Evolutionary conservation across 2,329 filamentous ascomycete genomes (phyloP), one percentile per base, ranked within the genome.

Genomic region (Aotearoamyces nothofagi): DNA sequence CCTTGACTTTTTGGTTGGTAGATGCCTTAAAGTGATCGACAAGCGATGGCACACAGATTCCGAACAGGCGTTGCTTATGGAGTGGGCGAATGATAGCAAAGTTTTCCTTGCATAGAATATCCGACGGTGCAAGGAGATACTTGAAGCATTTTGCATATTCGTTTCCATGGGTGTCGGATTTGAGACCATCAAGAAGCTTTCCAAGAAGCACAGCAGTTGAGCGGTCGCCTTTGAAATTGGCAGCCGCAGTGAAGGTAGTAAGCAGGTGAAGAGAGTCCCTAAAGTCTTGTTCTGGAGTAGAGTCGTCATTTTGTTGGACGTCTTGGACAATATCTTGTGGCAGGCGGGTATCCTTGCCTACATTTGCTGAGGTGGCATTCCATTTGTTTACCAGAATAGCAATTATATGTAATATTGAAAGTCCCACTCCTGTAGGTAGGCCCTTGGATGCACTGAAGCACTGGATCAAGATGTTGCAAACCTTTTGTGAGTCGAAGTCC

Each of bases 71-170:
- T 5, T 36, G 32, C n/a, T 40, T 40, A 17, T 41, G 39, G 2
- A 52, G 33, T 6, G 35, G 31, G 4, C 46, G 38, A 8, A 51
- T 25, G 5, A 36, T 33, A 24, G 44, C 46, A 32, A 39, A 44
- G 31, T 50, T 46, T n/a, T 37, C 23, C 22, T 45, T 36, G 9
- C 27, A 41, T 13, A 52, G 34, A 12, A 48, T 35, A 2, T 36
- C 29, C 3, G 45, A 46, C 2, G 40, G 36, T 1, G 32, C 39
- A 2, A 50, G 30, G 2, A 51, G 33, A 10, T 47, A 36, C 5
- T 38, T 32, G 32, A 50, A 50, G 11, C 33, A 36, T 24, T 41
- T 35, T 4, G 47, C 43, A 9, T 43, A 35, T 13, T 38, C 41
- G 10, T 36, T 32, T 2, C 28, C 22, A 23, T 25, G 14, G 2